phyloP scores from a whole-genome alignment of 2,329 filamentous ascomycete species.

The Fusarium nurragi region DNA sequence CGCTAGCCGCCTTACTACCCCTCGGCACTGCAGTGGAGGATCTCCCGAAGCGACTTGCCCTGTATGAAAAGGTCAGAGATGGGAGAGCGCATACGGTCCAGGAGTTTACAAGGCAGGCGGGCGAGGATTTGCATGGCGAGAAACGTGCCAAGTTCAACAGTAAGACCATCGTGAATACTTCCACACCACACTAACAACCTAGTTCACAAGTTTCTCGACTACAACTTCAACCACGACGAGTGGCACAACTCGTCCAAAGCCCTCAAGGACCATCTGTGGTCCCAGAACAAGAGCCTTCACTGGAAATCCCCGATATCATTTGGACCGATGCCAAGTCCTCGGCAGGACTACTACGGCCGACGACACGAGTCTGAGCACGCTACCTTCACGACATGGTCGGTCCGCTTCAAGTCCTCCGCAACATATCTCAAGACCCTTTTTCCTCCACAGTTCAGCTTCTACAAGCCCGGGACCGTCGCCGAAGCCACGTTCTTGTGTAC shows the following conservation, averaged over 20 bases:
- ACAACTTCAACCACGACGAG: conserved; percentile 37
- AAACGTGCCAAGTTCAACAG: conserved; percentile 51
- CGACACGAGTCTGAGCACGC: conserved; percentile 27
- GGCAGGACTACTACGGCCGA: conserved; percentile 22
- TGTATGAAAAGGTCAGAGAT: conserved; percentile 68
- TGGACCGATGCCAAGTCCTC: conserved; percentile 37
- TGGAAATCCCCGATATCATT: conserved; percentile 39
- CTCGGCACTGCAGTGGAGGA: conserved; percentile 54
- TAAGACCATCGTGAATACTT: conserved; percentile 40
- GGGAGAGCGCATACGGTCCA: conserved; percentile 68
- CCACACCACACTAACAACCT: neutral
- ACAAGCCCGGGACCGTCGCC: conserved; percentile 54
- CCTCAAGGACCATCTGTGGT: conserved; percentile 27
- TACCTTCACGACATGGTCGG: conserved; percentile 56
- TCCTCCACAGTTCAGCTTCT: conserved; percentile 56
- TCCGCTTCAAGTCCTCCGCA: conserved; percentile 61
- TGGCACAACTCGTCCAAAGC: conserved; percentile 28
- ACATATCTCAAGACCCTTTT: conserved; percentile 61
- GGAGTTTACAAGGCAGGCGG: conserved; percentile 63
- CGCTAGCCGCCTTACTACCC: conserved; percentile 65
- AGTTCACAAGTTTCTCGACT: conserved; percentile 28
- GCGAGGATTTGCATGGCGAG: conserved; percentile 55
- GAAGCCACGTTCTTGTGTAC: conserved; percentile 55
- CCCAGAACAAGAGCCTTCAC: conserved; percentile 3
- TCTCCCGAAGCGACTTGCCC: conserved; percentile 62